Percentiles rank a stretch among this genome's conserved stretches.
These are phyloP conservation scores for Boletellus emodensis DNA, from an alignment of 768 basidiomycete genomes.

Conservation along the genomic window DNA sequence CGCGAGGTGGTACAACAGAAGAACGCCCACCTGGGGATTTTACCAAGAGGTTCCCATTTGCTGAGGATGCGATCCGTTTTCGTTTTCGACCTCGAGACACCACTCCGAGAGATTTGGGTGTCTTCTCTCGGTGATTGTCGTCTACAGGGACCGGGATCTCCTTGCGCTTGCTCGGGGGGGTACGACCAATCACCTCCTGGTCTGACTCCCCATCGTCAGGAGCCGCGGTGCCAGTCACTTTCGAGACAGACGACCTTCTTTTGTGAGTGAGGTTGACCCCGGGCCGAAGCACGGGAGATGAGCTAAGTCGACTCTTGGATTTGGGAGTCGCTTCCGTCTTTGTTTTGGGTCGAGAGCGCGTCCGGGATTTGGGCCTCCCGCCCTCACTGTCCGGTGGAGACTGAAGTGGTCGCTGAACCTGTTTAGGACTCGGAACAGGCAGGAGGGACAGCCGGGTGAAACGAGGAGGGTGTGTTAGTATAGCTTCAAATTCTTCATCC, in stretches of 20 bases:
- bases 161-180: slow-evolving; percentile 17
- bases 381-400: slow-evolving; percentile 15
- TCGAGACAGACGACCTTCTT: not conserved
- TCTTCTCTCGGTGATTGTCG: slow-evolving; percentile 4
- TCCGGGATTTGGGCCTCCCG: slow-evolving; percentile 11
- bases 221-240: not conserved
- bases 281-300: slow-evolving; percentile 1
- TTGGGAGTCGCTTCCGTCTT: not conserved
- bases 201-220: not conserved
- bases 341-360: slow-evolving; percentile 1
- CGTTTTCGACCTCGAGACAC: slow-evolving; percentile 18
- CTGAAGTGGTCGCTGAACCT: slow-evolving; percentile 8
- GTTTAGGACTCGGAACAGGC: not conserved
- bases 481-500: slow-evolving; percentile 27
- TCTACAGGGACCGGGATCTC: slow-evolving; percentile 1
- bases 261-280: slow-evolving; percentile 7
- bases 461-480: slow-evolving; percentile 24
- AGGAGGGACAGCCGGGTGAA: slow-evolving; percentile 5
- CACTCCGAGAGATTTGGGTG: slow-evolving; percentile 10
- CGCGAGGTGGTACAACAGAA: slow-evolving; percentile 2
- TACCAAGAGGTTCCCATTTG: slow-evolving; percentile 1
- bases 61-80: slow-evolving; percentile 21
- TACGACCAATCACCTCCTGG: slow-evolving; percentile 1
- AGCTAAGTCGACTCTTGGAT: slow-evolving; percentile 2
- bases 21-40: slow-evolving; percentile 20